Conservation (phyloP, 371 early-diverging fungal genomes). For the Mortierella sp. region DNA sequence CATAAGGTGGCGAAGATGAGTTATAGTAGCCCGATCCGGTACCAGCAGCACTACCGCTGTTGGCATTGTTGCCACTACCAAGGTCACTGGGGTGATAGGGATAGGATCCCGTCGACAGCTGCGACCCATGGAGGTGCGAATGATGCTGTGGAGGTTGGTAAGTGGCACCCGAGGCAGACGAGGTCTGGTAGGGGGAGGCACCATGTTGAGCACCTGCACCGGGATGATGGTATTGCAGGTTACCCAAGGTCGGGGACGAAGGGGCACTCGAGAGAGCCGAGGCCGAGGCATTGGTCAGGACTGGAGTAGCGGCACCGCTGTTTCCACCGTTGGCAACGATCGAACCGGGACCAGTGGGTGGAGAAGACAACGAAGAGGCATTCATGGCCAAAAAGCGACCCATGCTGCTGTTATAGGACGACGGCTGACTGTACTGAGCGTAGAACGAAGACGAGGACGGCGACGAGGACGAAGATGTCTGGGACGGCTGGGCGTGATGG, state of each 20-base stretch:
- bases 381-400: conserved; percentile 4
- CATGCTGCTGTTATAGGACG: background rate
- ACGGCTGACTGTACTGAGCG: conserved; percentile 3
- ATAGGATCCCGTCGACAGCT: too few species aligned
- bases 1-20: conserved; percentile 27
- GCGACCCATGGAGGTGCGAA: background rate
- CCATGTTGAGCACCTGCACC: conserved; percentile 1
- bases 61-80: conserved; percentile 17
- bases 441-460: conserved; percentile 5
- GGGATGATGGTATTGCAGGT: conserved; percentile 18
- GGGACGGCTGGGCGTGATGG: conserved; percentile 2
- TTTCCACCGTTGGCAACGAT: background rate
- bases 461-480: conserved; percentile 11
- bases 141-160: conserved; percentile 12
- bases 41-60: conserved; percentile 12
- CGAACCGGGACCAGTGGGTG: background rate
- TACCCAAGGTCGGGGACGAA: conserved; percentile 28
- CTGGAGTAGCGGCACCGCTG: conserved; percentile 22
- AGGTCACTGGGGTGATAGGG: background rate
- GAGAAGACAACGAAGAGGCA: background rate
- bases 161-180: background rate
- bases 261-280: conserved; percentile 25
- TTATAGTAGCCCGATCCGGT: conserved; percentile 19
- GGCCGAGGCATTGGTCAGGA: conserved; percentile 7
- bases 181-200: conserved; percentile 9